These are phyloP conservation scores for Lachancea lanzarotensis DNA, from an alignment of 805 yeast genomes.

Conservation along the genomic window DNA sequence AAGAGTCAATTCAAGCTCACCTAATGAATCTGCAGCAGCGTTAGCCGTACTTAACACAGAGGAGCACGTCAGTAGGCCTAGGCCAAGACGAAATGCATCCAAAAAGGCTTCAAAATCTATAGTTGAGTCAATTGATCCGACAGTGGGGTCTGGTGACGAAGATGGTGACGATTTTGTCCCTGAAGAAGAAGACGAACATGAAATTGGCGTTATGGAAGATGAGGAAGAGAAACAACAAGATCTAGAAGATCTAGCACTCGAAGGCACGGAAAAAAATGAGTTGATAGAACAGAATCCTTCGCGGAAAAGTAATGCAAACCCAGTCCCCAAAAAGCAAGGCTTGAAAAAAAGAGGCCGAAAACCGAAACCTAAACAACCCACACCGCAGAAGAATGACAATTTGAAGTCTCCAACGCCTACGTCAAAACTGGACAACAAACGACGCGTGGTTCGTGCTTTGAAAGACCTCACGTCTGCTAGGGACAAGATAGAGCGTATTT, in stretches of 20 bases:
- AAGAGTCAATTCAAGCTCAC: background rate
- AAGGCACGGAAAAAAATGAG: too few relatives aligned
- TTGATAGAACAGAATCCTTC: too few relatives aligned
- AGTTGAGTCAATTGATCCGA: slow-evolving; percentile 7
- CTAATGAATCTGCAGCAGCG: slow-evolving; percentile 4
- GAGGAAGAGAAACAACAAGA: background rate
- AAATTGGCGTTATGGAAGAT: background rate
- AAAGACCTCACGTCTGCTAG: slow-evolving; percentile 35
- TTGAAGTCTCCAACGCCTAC: slow-evolving; percentile 21
- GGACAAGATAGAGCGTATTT: slow-evolving; percentile 39
- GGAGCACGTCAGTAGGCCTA: background rate
- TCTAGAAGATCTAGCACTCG: background rate
- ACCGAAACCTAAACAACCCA: slow-evolving; percentile 7
- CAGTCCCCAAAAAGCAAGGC: too few relatives aligned
- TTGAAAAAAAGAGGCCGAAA: slow-evolving; percentile 4
- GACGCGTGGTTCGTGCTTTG: slow-evolving; percentile 22
- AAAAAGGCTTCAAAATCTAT: slow-evolving; percentile 5
- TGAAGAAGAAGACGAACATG: background rate
- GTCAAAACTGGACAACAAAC: slow-evolving; percentile 18
- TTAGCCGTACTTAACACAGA: slow-evolving; percentile 5
- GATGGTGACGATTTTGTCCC: slow-evolving; percentile 7
- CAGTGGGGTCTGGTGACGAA: slow-evolving; percentile 4
- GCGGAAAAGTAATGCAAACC: too few relatives aligned
- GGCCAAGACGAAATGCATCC: slow-evolving; percentile 7
- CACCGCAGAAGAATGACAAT: slow-evolving; percentile 11